Base-by-base conservation (phyloP, 495 filamentous ascomycete species). In the Trichoderma gamsii region DNA sequence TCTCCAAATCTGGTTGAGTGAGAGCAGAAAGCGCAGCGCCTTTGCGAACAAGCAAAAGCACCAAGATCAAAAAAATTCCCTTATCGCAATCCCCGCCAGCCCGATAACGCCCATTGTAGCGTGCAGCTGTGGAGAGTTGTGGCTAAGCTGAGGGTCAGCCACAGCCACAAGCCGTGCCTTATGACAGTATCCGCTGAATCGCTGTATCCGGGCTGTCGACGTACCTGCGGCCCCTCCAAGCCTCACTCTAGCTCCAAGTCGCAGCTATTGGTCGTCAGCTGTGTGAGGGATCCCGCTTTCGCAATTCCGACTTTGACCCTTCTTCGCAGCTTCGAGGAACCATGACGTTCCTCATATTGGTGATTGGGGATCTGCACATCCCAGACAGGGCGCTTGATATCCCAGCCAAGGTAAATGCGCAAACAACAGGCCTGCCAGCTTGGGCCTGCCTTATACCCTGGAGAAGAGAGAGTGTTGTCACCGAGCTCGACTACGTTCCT, bases 331-430 rank as follows among this genome's bases (percentile, higher is more conserved):
- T 4, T 61, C 27, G 25, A 49, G 65, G 41, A 46, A 71, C 68
- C 72, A 78, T 78, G 76, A 75, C 76, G 32, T 78, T 78, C 74
- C 74, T 78, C 27, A 78, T 96, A 73, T 85, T 97, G 76, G 90
- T 91, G 71, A 90, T 96, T 70, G 92, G 92, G 77, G 93, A 97
- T 82, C 85, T 97, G 65, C 94, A 96, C 83, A 96, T 97, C 77
- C 93, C 93, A 70, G 93, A 97, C 80, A 82, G 93, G 79, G 93
- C 93, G 49, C 73, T 82, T 32, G 92, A 94, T 75, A 92, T 95
- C 73, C 92, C 92, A 49, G 82, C 89, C 74, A 94, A 95, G 86
- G 92, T 93, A 83, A 38, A 38, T 38, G 61, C 56, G 18, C 41
- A 27, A 16, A 65, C n/a, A 11, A 13, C 21, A 44, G 41, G 18